These are phyloP conservation scores for Ophiocordyceps camponoti-saundersi DNA, from an alignment of 2,329 filamentous ascomycete genomes.

Conservation along the genomic window DNA sequence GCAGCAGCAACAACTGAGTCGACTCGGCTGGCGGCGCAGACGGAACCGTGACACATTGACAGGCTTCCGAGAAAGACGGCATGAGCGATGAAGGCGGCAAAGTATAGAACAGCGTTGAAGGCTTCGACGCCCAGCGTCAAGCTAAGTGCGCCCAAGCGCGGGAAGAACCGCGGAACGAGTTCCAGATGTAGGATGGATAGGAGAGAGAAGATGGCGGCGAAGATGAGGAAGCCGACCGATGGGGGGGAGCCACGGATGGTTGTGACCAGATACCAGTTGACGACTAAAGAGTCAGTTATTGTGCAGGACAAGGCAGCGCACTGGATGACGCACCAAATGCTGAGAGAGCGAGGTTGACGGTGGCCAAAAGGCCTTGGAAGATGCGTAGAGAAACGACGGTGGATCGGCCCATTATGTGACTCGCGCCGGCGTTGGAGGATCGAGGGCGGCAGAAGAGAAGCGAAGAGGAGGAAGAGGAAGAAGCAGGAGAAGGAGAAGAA, in stretches of 20 bases:
- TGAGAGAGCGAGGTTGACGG: constrained; percentile 5
- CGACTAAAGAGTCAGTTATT: constrained; percentile 22
- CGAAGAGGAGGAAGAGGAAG: not conserved
- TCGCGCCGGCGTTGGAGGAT: not conserved
- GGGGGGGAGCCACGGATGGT: constrained; percentile 36
- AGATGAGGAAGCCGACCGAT: constrained; percentile 41
- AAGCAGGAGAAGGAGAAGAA: not conserved
- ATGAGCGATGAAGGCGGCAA: constrained; percentile 41
- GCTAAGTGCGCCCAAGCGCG: constrained; percentile 30
- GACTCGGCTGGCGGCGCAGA: constrained; percentile 38
- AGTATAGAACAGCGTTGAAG: constrained; percentile 37
- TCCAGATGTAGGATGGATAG: constrained; percentile 38
- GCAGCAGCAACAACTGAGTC: constrained; percentile 36
- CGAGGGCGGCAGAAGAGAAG: not conserved
- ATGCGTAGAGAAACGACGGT: constrained; percentile 4
- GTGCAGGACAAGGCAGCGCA: not conserved
- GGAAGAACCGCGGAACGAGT: constrained; percentile 25
- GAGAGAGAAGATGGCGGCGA: constrained; percentile 34
- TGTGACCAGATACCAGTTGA: constrained; percentile 40
- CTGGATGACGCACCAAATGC: constrained; percentile 5
- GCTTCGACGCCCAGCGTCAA: constrained; percentile 28
- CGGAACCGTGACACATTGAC: constrained; percentile 37
- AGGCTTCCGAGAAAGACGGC: constrained; percentile 37
- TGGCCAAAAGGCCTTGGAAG: constrained; percentile 6
- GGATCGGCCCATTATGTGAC: constrained; percentile 4